Base-by-base conservation (phyloP, 192 early-diverging fungal genomes). In the Pecoramyces ruminantium region DNA sequence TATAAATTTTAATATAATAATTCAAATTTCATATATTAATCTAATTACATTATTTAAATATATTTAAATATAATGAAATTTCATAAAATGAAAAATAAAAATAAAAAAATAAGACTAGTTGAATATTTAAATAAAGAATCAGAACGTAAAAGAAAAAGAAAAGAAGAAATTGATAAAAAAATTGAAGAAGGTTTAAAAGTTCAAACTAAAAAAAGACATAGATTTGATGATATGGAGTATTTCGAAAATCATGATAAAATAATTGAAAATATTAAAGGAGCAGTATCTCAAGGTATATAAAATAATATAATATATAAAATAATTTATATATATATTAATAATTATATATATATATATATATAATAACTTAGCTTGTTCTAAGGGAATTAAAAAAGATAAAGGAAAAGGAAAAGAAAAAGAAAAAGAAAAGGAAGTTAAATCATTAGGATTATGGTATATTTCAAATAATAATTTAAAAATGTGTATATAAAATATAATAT, bases 171-270 rank as follows among this genome's bases (percentile, higher is more conserved):
- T 29, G 85, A 89, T 51, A 88, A 94, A 82, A 94, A 29, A 85
- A 96, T 99, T 79, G 93, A 94, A 77, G 89, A 95, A 77, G 92
- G 90, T 0, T 81, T 96, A 18, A 85, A 91, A 78, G 88, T 92
- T 29, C 86, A 81, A 25, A 87, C 91, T 12, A 87, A 85, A 78
- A 90, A 89, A 79, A 96, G 95, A 84, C 84, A 92, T 80, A 88
- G 92, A 0, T 97, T 96, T 87, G 93, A 98, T 81, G 95, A 97
- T 82, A 84, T 89, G 1, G 87, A 93, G 29, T 98, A 92, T 80
- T 86, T 89, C 51, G 83, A 91, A 78, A 87, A 89, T 38, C 84
- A 89, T 34, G 92, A 93, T 82, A 88, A 93, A 58, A 87, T 91
- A 15, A 86, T 90, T 0, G 92, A 92, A 77, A 84, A 86, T 18